Conservation (phyloP, 2,329 filamentous ascomycete genomes). For the Fusarium denticulatum region DNA sequence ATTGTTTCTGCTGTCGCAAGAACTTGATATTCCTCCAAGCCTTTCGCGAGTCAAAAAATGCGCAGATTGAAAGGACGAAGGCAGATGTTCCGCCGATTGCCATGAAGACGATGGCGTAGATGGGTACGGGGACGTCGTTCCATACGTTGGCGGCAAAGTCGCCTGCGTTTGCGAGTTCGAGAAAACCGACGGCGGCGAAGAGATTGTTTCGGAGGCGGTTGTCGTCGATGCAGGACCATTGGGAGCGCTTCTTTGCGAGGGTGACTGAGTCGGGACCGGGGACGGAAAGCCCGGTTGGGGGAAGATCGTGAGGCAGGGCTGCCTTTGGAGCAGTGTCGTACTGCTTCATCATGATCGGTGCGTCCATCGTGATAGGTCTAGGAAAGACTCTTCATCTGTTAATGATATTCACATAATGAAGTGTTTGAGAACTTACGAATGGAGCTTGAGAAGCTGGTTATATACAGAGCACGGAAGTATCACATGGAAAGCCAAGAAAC, state of each 20-base stretch:
- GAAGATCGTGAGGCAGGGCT: neutral
- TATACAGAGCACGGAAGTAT: neutral
- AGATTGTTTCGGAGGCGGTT: slow-evolving; percentile 45
- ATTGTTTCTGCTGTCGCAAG: slow-evolving; percentile 53
- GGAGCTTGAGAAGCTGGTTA: neutral
- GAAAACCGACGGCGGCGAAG: slow-evolving; percentile 54
- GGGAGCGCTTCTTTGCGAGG: slow-evolving; percentile 14
- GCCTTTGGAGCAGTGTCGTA: neutral
- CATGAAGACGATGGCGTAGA: slow-evolving; percentile 61
- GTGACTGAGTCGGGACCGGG: slow-evolving; percentile 22
- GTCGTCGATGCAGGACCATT: slow-evolving; percentile 20
- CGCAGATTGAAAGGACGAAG: slow-evolving; percentile 56
- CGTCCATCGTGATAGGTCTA: neutral
- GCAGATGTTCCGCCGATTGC: slow-evolving; percentile 61
- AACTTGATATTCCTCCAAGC: slow-evolving; percentile 58
- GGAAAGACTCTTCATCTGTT: neutral
- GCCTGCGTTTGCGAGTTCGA: slow-evolving; percentile 65
- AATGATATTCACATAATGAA: fast-evolving
- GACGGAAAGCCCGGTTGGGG: neutral
- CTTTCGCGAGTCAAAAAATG: slow-evolving; percentile 54
- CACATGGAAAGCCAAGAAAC: neutral
- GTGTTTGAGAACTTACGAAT: neutral
- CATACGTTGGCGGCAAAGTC: slow-evolving; percentile 69
- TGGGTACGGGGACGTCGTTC: slow-evolving; percentile 62
- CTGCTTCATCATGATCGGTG: neutral